Base-by-base conservation (phyloP, 768 basidiomycete genomes). In the Amyloporia xantha region DNA sequence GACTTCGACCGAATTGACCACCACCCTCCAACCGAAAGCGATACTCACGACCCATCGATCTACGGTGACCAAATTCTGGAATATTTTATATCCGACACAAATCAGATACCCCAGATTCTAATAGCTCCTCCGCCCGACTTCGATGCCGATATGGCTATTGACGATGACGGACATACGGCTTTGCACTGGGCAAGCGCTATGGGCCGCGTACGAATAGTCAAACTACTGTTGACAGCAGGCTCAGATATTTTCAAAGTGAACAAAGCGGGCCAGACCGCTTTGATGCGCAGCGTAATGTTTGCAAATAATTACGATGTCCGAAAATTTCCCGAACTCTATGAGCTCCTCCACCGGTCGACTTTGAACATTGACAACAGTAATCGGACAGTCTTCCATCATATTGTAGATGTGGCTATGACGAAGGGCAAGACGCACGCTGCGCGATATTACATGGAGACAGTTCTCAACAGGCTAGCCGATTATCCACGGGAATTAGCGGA, bases 201-300 rank as follows among this genome's bases (percentile, higher is more conserved):
- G 95, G 96, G 96, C 25, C 86, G 96, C 36, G 84, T 97, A 48
- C 84, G 95, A 27, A 86, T 98, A 53, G 92, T 98, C 59, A 97
- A 97, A 64, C 75, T 97, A 6, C 76, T 99, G 23, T 75, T 99
- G 36, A 86, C 91, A 0, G 89, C 94, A 2, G 93, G 94, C 17
- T 95, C 95, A 12, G 93, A 97, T 63, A 91, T 96, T 55, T 99
- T 95, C 75, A 85, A 88, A 56, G 92, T 94, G 55, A 99, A 98
- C 71, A 90, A 87, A 61, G 81, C 91, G 10, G 96, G 96, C 2
- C 96, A 98, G 67, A 98, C 96, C 12, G 87, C 95, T 1, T 71
- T 99, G 37, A 99, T 99, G 96, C 90, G 96, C 13, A 86, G 86
- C 60, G 96, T 99, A 59, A 98, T 98, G 95, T 99, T 98, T 66